Evolutionary conservation across 176 grass and related monocot genomes (phyloP), one percentile per base, ranked within the genome.

Genomic region (Ensete ventricosum): DNA sequence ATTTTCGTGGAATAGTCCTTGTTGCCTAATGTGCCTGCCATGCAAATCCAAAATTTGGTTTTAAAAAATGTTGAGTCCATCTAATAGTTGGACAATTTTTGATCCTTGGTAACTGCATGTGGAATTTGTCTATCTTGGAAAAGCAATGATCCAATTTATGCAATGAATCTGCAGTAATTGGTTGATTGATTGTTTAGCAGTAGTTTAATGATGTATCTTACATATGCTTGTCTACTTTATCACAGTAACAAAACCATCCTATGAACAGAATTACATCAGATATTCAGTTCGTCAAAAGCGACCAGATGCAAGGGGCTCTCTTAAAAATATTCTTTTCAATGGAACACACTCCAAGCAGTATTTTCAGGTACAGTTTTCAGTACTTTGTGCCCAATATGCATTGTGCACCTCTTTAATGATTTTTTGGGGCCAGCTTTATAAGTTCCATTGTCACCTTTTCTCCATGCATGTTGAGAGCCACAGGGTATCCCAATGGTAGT

Each of bases 281-380:
- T 93, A 81, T 21, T 19, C 76, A 1, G 78, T 97, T 67, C 90
- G 67, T 53, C 83, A 93, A 48, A 97, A 93, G 85, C 83, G 85
- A 26, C 62, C 58, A 50, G 90, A 93, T 76, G 81, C 93, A 13
- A 92, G 84, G 84, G 76, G 62, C 2, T 85, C 93, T 25, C 81
- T 97, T 0, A 93, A 85, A 73, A 88, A 88, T 77, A 54, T 97
- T 76, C 80, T 88, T 57, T 83, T 92, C 20, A 83, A 85, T 60
- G 93, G 84, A 53, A 79, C 69, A 58, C 54, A 83, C 5, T 85
- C 49, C 9, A 49, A 64, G 48, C 57, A 64, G 51, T 64, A 51
- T 49, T 60, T 24, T 79, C 83, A 88, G 90, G 88, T 97, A 83
- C 22, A 62, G 11, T 55, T 48, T 25, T n/a, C 75, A 24, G 14